Base-by-base conservation (phyloP, 108 stramenopile genomes). In the Nitzschia inconspicua region DNA sequence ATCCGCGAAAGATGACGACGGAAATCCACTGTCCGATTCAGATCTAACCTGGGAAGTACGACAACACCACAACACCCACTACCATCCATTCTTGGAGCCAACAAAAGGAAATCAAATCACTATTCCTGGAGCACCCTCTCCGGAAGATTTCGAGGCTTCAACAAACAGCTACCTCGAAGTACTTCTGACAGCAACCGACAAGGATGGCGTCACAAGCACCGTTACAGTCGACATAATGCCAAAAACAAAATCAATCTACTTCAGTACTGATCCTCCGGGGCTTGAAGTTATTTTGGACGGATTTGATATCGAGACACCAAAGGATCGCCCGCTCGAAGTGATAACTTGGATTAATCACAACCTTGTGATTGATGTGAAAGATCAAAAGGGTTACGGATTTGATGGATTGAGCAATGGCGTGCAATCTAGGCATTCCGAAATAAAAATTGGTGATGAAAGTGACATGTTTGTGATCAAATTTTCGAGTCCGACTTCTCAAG, bases 71-170 rank as follows among this genome's bases (percentile, higher is more conserved):
- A 39, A 32, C 14, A 63, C 35, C n/a, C 66, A 68, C 29, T 63
- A 36, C 58, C 72, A 68, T 56, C 65, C 72, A 30, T 68, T 68
- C 36, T 40, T 73, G 5, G 66, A 3, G 14, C 25, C 29, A 30
- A 51, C 50, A 8, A 14, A 31, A 31, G 71, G 64, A 13, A 72
- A 66, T 30, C 48, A 60, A 22, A 44, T 72, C 28, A 25, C 16
- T 7, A n/a, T 66, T 5, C 32, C 26, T 20, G 28, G 47, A 24
- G 71, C 71, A 0, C 71, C 71, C 23, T 36, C 36, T 1, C 72
- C 72, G 2, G 72, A 73, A 47, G 72, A 73, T 43, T 73, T 73
- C 20, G 7, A 53, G 19, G 72, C 72, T 18, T 44, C 72, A 22
- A 39, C 53, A 2, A 66, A 63, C 9, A 67, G 66, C 49, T 61